phyloP scores from a whole-genome alignment of 306 rosid species.

The Acacia acuminata region DNA sequence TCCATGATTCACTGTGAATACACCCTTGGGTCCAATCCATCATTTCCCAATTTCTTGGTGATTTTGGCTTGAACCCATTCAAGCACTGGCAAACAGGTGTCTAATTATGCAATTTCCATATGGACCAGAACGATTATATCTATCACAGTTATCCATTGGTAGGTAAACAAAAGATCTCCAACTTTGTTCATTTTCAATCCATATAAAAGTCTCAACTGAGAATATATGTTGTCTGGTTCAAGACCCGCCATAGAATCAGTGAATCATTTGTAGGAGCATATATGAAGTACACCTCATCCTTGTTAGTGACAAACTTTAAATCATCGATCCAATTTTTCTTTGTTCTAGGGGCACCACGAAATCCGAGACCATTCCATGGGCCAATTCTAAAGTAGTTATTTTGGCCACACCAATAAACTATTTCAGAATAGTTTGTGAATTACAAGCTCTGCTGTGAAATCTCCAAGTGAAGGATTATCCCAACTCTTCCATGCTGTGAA shows the following conservation, averaged over 20 bases:
- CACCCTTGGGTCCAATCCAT: slow-evolving; percentile 48
- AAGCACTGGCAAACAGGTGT: slow-evolving; percentile 40
- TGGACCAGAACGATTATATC: slow-evolving; percentile 35
- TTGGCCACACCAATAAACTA: slow-evolving; percentile 14
- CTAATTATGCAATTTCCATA: slow-evolving; percentile 26
- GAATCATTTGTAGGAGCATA: slow-evolving; percentile 19
- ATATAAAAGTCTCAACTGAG: slow-evolving; percentile 2
- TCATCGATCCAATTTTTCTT: not conserved
- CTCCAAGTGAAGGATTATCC: not conserved
- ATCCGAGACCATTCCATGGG: slow-evolving; percentile 41
- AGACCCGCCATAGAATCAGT: not conserved
- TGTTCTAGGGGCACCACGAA: slow-evolving; percentile 19
- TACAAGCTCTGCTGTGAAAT: slow-evolving; percentile 2
- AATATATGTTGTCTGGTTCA: not conserved
- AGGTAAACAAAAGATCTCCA: slow-evolving; percentile 27
- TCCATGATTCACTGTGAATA: not conserved
- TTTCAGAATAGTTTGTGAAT: not conserved
- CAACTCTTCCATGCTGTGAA: not conserved
- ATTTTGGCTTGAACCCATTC: slow-evolving; percentile 14
- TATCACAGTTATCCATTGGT: slow-evolving; percentile 48
- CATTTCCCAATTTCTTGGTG: slow-evolving; percentile 29
- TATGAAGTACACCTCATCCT: slow-evolving; percentile 28
- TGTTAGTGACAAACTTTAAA: not conserved
- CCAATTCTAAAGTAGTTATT: slow-evolving; percentile 12
- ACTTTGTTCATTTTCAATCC: slow-evolving; percentile 24